A percentile compares a stretch with the other conserved stretches of the same genome.
Evolutionary conservation across 2,329 filamentous ascomycete genomes (phyloP).

Genomic region (Monosporascus sp.): DNA sequence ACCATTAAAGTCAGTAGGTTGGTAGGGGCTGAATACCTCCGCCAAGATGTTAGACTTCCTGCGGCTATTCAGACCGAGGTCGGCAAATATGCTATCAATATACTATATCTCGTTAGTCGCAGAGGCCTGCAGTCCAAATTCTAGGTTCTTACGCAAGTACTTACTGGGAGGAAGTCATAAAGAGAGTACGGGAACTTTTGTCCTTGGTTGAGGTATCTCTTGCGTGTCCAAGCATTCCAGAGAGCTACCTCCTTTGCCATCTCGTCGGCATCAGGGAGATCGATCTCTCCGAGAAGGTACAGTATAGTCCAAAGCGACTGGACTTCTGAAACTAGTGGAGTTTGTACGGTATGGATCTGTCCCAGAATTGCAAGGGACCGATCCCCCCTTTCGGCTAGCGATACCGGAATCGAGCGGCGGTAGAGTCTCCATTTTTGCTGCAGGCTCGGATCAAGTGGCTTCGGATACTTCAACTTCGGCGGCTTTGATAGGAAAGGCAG

Average conservation of each 20-base stretch:
- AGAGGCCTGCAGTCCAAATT: not conserved
- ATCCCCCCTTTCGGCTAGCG: slow-evolving; percentile 19
- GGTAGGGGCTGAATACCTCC: slow-evolving; percentile 24
- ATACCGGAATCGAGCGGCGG: slow-evolving; percentile 14
- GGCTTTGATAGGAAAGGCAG: slow-evolving; percentile 17
- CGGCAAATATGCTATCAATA: slow-evolving; percentile 23
- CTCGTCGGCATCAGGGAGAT: slow-evolving; percentile 20
- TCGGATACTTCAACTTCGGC: slow-evolving; percentile 11
- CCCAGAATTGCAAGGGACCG: slow-evolving; percentile 24
- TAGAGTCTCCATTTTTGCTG: slow-evolving; percentile 19
- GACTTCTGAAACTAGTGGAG: slow-evolving; percentile 24
- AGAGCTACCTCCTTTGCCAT: slow-evolving; percentile 26
- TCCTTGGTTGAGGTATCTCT: slow-evolving; percentile 25
- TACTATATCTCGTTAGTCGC: slow-evolving; percentile 15
- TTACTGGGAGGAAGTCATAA: slow-evolving; percentile 27
- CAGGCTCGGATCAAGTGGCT: slow-evolving; percentile 9
- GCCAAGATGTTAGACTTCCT: slow-evolving; percentile 25
- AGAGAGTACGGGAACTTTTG: slow-evolving; percentile 23
- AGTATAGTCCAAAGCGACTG: slow-evolving; percentile 27
- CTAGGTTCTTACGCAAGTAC: slow-evolving; percentile 1
- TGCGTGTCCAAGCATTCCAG: slow-evolving; percentile 29
- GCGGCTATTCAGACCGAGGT: slow-evolving; percentile 22
- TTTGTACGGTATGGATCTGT: slow-evolving; percentile 25
- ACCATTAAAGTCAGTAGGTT: slow-evolving; percentile 22
- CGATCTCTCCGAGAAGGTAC: slow-evolving; percentile 24